Base-by-base conservation (phyloP, 164 flowering plant genomes). In the Sextonia rubra region DNA sequence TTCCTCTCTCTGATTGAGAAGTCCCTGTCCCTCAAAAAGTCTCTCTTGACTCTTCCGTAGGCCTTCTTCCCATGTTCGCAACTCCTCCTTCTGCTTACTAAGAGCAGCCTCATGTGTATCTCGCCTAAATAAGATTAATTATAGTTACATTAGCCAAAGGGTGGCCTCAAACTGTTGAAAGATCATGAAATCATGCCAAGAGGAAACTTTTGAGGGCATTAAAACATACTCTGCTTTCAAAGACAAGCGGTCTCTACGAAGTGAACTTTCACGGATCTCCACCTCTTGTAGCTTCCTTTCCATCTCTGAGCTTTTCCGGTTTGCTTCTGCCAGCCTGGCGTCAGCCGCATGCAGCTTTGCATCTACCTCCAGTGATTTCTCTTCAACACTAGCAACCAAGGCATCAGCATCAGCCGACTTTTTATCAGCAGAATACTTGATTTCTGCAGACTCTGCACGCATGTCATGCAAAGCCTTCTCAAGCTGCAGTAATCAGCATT, bases 281-380 rank as follows among this genome's bases (percentile, higher is more conserved):
- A 96, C 67, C 72, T 93, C 97, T 72, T 85, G 86, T 78, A 89
- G 71, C 77, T 84, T 90, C 79, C 88, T 82, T 66, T 92, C 97
- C 77, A 93, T 23, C 69, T 91, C 93, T 17, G 87, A 77, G 78
- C 82, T 77, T 80, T 88, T 89, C 64, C 93, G 80, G 74, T 79
- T 90, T n/a, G 88, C 91, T 85, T 93, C 98, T 56, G 91, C 93
- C 76, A 89, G 86, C 77, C 86, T 91, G 26, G 92, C 88, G 73
- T 91, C 94, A 63, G 91, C 97, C 75, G 84, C 84, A 73, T 74
- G 88, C 76, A 89, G 26, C 77, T 89, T 96, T 56, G 80, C 81
- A 71, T 92, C 86, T 26, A 87, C 87, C 73, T 88, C 96, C 75
- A 88, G 69, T 17, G 93, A 85, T 80, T 79, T 89, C 61, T 83